phyloP scores from a whole-genome alignment of 108 stramenopile species.

The Skeletonema grethae region DNA sequence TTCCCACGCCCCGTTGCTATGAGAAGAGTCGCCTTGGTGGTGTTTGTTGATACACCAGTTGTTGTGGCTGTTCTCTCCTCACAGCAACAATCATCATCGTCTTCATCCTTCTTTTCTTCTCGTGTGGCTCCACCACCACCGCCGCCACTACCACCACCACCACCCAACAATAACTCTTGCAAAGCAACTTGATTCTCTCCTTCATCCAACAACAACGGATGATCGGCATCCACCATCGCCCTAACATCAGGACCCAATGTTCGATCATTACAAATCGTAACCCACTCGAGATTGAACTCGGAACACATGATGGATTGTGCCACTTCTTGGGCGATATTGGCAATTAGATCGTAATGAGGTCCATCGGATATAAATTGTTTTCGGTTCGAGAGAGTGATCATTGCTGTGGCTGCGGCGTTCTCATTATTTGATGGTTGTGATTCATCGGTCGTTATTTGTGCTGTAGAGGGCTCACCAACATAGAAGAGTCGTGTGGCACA shows the following conservation, averaged over 20 bases:
- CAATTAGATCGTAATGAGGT: constrained; percentile 69
- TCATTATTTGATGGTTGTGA: neutral
- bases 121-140: neutral
- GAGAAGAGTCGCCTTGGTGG: constrained; percentile 28
- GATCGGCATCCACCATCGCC: constrained; percentile 59
- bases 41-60: constrained; percentile 4
- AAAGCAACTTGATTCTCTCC: constrained; percentile 1
- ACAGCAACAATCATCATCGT: too few relatives aligned
- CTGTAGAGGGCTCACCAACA: constrained; percentile 35
- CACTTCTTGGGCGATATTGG: constrained; percentile 64
- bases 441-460: neutral
- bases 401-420: constrained; percentile 21
- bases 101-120: constrained; percentile 1
- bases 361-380: constrained; percentile 72
- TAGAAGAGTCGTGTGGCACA: constrained; percentile 65
- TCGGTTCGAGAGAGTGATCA: constrained; percentile 66
- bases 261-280: constrained; percentile 53
- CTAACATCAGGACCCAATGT: constrained; percentile 43
- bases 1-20: constrained; percentile 43
- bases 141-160: too few relatives aligned
- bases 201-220: constrained; percentile 31
- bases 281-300: constrained; percentile 67
- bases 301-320: constrained; percentile 69
- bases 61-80: neutral
- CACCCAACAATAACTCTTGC: constrained; percentile 12